phyloP scores from a whole-genome alignment of 306 rosid genomes.

The Gastrolobium villosum region DNA sequence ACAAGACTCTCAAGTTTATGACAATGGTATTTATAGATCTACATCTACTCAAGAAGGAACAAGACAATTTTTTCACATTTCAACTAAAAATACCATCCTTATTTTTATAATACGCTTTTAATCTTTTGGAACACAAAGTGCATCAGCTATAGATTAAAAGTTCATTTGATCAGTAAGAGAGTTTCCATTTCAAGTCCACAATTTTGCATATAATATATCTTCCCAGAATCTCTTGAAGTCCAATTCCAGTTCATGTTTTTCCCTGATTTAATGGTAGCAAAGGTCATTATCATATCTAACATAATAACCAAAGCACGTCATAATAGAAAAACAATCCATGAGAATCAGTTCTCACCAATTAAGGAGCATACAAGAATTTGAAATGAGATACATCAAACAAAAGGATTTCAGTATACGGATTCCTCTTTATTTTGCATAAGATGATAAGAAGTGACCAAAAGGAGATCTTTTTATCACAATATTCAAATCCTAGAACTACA shows the following conservation, averaged over 20 bases:
- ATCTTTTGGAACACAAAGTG: slow-evolving; percentile 32
- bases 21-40: slow-evolving; percentile 26
- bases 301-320: slow-evolving; percentile 40
- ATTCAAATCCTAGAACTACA: slow-evolving; percentile 42
- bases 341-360: slow-evolving; percentile 25
- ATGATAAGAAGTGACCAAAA: slow-evolving; percentile 33
- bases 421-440: no score
- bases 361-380: slow-evolving; percentile 25
- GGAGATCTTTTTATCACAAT: slow-evolving; percentile 27
- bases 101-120: slow-evolving; percentile 14
- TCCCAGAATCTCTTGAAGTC: slow-evolving; percentile 99
- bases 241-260: slow-evolving; percentile 97
- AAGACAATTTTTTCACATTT: slow-evolving; percentile 8
- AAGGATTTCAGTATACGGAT: slow-evolving; percentile 6
- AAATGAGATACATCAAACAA: slow-evolving; percentile 30
- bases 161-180: slow-evolving; percentile 35
- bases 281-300: slow-evolving; percentile 46
- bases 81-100: slow-evolving; percentile 35
- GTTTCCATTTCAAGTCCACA: slow-evolving; percentile 27
- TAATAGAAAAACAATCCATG: neutral
- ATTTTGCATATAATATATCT: slow-evolving; percentile 60
- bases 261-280: slow-evolving; percentile 69
- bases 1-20: slow-evolving; percentile 25
- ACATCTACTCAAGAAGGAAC: slow-evolving; percentile 4
- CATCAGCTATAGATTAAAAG: slow-evolving; percentile 23